Evolutionary conservation across 2,329 filamentous ascomycete species (phyloP), one percentile per base, ranked within the genome.

Genomic region (Neurospora crassa): DNA sequence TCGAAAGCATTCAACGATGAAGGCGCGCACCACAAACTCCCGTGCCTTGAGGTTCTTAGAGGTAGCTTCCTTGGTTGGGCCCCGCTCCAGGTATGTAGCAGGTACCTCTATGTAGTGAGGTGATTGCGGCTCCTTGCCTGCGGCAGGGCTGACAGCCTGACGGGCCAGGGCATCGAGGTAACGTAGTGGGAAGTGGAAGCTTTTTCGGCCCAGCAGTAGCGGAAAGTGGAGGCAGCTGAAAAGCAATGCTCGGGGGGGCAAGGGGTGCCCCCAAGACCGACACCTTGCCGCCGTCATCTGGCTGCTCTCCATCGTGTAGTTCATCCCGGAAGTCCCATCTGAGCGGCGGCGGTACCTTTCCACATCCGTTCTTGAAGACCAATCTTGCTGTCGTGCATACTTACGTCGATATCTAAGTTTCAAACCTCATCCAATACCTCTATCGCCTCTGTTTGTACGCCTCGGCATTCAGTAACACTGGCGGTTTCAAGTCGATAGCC

Each of bases 221-320:
- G 53, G 53, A 63, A 63, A 63, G 53, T 63, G 53, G 53, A 63
- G 53, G 53, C 53, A 63, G 53, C 53, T 63, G 53, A 63, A 63
- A 63, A 63, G 7, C 16, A 29, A 63, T 63, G 53, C 53, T 37
- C 53, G 37, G 14, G 53, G 47, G 45, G 24, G 24, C 53, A 63
- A 34, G 53, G 53, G 24, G 53, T 14, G 24, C 34, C 53, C 53
- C 53, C 53, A 63, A 63, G 53, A 63, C 53, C 53, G 53, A 63
- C 53, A 63, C 53, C 53, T 63, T 63, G 53, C 53, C 53, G 53
- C 53, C 53, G 29, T 63, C 53, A 63, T 63, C 53, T 8, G 53
- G 53, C 53, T 63, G 24, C 53, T 24, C 53, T 63, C 53, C 29
- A 63, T 63, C 53, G 53, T 63, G 53, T 24, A 63, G 29, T 63